Evolutionary conservation across 345 rosid genomes (phyloP).

Genomic region (Streptanthus diversifolius): DNA sequence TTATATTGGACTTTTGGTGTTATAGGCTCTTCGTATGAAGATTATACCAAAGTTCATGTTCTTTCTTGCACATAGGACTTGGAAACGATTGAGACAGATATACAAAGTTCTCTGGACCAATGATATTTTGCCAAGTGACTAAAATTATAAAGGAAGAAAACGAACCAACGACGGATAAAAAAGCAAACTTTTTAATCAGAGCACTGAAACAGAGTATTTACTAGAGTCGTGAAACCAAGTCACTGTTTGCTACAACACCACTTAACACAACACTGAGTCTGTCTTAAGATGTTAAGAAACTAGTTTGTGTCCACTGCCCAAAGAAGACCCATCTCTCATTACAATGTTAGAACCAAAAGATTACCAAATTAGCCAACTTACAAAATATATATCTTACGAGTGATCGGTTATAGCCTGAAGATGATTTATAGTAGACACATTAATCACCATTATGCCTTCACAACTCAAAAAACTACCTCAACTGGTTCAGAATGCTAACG

Average conservation of each 20-base stretch:
- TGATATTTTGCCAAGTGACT: no score
- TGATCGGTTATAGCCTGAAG: conserved; percentile 5
- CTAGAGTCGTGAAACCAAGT: background rate
- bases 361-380: conserved; percentile 19
- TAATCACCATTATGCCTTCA: conserved; percentile 10
- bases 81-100: no score
- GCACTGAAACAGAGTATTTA: background rate
- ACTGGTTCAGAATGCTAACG: conserved; percentile 5
- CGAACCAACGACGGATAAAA: background rate
- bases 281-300: background rate
- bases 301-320: background rate
- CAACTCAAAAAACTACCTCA: conserved; percentile 1
- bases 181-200: background rate
- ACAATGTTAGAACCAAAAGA: conserved; percentile 22
- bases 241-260: background rate
- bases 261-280: conserved; percentile 10
- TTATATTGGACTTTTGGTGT: no score
- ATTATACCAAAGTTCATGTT: no score
- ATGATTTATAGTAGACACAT: background rate
- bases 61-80: no score
- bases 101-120: no score
- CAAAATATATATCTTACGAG: conserved; percentile 7
- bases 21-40: no score
- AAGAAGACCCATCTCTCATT: background rate
- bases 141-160: no score